Base-by-base conservation (phyloP, 2,329 filamentous ascomycete genomes). In the Fusarium robinianum region DNA sequence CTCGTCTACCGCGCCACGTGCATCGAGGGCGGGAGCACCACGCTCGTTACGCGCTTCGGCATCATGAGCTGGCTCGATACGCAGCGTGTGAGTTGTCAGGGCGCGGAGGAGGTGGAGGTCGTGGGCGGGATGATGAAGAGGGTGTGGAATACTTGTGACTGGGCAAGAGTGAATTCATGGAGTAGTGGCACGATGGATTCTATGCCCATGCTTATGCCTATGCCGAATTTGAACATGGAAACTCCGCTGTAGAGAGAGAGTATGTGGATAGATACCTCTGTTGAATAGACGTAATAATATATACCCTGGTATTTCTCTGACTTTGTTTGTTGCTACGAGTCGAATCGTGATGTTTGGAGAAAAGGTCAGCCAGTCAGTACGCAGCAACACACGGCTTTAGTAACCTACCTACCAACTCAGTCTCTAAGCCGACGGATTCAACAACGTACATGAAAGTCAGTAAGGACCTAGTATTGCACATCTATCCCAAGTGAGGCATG, bases 1-100 rank as follows among this genome's bases (percentile, higher is more conserved):
- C 76, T 94, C 15, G 55, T 95, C 11, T 85, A 84, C 59, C 78
- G 85, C 26, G 83, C 84, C 3, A 83, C 82, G 0, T 77, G 76
- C 31, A 79, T 91, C 21, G 78, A 83, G 19, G 83, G 80, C 2
- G 90, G 88, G 1, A 89, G 87, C 65, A 88, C 84, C 5, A 92
- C 87, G n/a, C 73, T 95, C 31, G 77, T 90, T 24, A 95, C 90
- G 1, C 76, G 90, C 43, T 84, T 85, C 29, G 88, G 87, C 11
- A 72, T 87, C 14, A 65, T 92, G 39, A 84, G 79, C 54, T 95
- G 90, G 90, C 73, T 92, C 7, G 77, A 85, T 46, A 78, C 79
- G 46, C 80, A 82, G 57, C 65, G 78, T 23, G 76, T 75, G 4
- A 67, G 72, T 3, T 74, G 70, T 36, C 65, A 56, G 3, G 50